A percentile compares a stretch with the other conserved stretches of the same genome.
Conservation (phyloP, 2,329 filamentous ascomycete species). For the Talaromyces atroroseus region DNA sequence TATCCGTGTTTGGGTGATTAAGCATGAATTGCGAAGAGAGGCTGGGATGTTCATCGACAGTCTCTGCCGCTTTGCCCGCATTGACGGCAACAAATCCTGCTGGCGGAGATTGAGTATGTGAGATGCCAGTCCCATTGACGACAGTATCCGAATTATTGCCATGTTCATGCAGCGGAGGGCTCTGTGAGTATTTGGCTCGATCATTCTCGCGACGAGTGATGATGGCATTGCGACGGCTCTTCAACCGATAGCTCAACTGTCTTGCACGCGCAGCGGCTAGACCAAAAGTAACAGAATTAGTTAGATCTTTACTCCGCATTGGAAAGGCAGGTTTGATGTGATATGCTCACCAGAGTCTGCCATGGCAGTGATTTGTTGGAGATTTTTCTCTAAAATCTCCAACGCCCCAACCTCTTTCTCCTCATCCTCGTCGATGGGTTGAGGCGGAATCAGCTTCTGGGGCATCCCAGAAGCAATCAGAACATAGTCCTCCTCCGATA, state of each 20-base stretch:
- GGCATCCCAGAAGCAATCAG: conserved; percentile 77
- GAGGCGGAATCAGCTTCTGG: conserved; percentile 73
- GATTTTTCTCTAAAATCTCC: conserved; percentile 74
- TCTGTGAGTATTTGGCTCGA: conserved; percentile 29
- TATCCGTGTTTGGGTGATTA: conserved; percentile 38
- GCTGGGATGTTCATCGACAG: conserved; percentile 27
- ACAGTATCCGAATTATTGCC: conserved; percentile 19
- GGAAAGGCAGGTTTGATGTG: background rate
- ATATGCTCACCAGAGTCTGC: conserved; percentile 62
- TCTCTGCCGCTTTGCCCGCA: conserved; percentile 28
- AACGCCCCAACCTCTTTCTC: conserved; percentile 76
- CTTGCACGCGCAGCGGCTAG: conserved; percentile 63
- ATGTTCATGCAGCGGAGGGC: conserved; percentile 35
- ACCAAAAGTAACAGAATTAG: background rate
- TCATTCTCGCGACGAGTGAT: conserved; percentile 54
- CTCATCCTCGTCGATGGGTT: conserved; percentile 80
- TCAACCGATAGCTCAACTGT: conserved; percentile 75
- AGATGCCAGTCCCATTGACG: conserved; percentile 24
- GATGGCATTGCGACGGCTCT: conserved; percentile 68
- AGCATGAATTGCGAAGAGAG: conserved; percentile 35
- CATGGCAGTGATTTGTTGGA: conserved; percentile 70
- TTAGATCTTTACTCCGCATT: background rate
- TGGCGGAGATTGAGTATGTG: conserved; percentile 41
- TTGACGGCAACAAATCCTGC: conserved; percentile 58
- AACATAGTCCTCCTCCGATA: conserved; percentile 81